A percentile compares a stretch with the other conserved stretches of the same genome.
phyloP scores from a whole-genome alignment of 345 rosid genomes.

The Cardamine resedifolia region DNA sequence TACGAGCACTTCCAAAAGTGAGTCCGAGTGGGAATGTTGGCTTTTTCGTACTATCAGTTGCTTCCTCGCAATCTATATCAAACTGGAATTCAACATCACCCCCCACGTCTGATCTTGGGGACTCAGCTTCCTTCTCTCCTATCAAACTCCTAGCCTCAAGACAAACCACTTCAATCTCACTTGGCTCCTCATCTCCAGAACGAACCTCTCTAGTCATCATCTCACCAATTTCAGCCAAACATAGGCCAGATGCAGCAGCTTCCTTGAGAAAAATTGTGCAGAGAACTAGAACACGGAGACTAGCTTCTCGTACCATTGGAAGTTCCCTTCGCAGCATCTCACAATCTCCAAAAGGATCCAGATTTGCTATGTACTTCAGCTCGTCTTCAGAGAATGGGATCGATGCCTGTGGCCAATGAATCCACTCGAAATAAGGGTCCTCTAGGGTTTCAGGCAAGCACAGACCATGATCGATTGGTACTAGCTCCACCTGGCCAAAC shows the following conservation, averaged over 20 bases:
- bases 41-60: conserved; percentile 16
- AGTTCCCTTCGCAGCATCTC: conserved; percentile 76
- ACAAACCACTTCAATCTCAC: conserved; percentile 90
- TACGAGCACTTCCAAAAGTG: conserved; percentile 49
- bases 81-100: conserved; percentile 68
- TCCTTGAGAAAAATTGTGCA: conserved; percentile 84
- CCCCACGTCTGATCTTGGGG: conserved; percentile 47
- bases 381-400: conserved; percentile 93
- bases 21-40: conserved; percentile 46
- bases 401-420: conserved; percentile 99
- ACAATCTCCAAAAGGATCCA: conserved; percentile 65
- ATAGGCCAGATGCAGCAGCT: conserved; percentile 78
- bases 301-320: conserved; percentile 92
- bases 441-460: conserved; percentile 92
- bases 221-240: conserved; percentile 95
- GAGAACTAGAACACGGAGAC: conserved; percentile 74
- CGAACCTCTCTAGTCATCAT: conserved; percentile 96
- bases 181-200: conserved; percentile 82
- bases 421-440: conserved; percentile 99
- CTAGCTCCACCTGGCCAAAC: conserved; percentile 77
- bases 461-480: conserved; percentile 96
- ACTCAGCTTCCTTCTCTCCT: conserved; percentile 51
- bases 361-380: conserved; percentile 63
- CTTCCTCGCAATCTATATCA: conserved; percentile 71
- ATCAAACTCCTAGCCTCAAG: conserved; percentile 75